Evolutionary conservation across 257 asterid species (phyloP).

Genomic region (Nicotiana paniculata): DNA sequence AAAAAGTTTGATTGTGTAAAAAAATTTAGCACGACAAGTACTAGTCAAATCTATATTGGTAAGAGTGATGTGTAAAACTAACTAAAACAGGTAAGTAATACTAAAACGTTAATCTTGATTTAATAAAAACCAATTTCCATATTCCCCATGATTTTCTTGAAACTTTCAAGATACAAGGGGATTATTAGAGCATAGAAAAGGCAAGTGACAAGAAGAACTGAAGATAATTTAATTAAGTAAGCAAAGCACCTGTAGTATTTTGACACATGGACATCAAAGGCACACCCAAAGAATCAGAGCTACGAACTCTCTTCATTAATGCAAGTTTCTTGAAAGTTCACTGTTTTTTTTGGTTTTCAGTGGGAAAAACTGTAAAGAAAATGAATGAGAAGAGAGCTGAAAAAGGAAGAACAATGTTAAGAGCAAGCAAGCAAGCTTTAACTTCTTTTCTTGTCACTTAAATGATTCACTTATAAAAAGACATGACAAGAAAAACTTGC

Average conservation of each 20-base stretch:
- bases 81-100: neutral
- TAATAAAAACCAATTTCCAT: neutral
- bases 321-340: neutral
- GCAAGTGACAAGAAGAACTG: conserved; percentile 26
- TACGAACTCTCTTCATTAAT: conserved; percentile 67
- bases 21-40: neutral
- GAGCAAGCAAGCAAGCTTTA: neutral
- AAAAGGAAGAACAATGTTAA: neutral
- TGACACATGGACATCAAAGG: conserved; percentile 73
- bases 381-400: neutral
- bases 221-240: neutral
- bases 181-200: conserved; percentile 15
- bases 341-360: neutral
- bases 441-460: neutral
- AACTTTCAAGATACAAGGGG: neutral
- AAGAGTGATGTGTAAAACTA: neutral
- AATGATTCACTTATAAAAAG: conserved; percentile 16
- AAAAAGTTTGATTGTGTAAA: neutral
- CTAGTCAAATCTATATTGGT: neutral
- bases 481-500: conserved; percentile 17
- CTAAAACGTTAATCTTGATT: neutral
- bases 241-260: conserved; percentile 62
- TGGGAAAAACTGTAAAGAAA: neutral
- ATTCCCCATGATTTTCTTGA: no score
- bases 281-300: conserved; percentile 75